Base-by-base conservation (phyloP, 164 flowering plant species). In the Tetrastigma voinierianum region DNA sequence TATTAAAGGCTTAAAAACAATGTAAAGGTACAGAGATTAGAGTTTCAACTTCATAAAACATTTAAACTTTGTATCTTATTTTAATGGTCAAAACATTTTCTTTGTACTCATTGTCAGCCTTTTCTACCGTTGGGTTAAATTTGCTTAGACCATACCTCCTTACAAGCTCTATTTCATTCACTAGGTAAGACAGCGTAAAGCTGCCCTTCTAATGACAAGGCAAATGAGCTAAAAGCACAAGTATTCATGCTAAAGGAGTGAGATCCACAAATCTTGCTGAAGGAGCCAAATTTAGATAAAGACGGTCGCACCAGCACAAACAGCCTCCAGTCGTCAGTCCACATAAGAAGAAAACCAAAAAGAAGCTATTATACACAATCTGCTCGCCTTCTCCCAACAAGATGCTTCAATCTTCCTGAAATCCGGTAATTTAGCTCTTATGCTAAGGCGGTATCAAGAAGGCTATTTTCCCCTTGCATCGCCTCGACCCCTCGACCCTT, bases 171-270 rank as follows among this genome's bases (percentile, higher is more conserved):
- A 32, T 32, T 16, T 32, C 4, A 4, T n/a, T n/a, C n/a, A n/a
- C 14, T 64, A 93, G 98, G 88, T 82, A 71, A 70, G 81, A 67
- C 91, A 86, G 46, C 90, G 96, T 97, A n/a, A 88, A 70, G 69
- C 76, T 77, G 56, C 7, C 54, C 67, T 0, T 76, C 72, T 1
- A 87, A 88, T 61, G 49, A 68, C 25, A 84, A n/a, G 70, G 87
- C 74, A n/a, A 74, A 65, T 11, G 81, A 81, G 57, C 76, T 77
- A 85, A 57, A 74, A n/a, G n/a, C 73, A n/a, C 74, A 86, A 45
- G 24, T 87, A 46, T 61, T 74, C 0, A 59, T 68, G 16, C 81
- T 85, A 16, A 77, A 57, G 1, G 57, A 19, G 2, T n/a, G 85
- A 87, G 74, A 67, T 83, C 45, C 76, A 73, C 64, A 76, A 61